A percentile compares a stretch with the other conserved stretches of the same genome.
phyloP scores from a whole-genome alignment of 2,329 filamentous ascomycete genomes.

The Ophiocordyceps camponoti-floridani region DNA sequence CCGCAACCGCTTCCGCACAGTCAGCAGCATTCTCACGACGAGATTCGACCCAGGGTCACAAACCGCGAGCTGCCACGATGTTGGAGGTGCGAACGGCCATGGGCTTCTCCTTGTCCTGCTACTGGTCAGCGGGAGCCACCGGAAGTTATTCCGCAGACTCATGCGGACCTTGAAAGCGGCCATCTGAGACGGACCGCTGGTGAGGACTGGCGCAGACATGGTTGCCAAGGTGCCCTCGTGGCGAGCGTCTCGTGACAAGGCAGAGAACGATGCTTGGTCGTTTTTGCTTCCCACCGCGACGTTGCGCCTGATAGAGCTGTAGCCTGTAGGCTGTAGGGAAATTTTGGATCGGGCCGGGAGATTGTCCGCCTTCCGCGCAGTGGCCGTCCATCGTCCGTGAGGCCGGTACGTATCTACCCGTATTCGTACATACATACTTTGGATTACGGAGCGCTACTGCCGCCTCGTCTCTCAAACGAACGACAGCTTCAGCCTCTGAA shows the following conservation, averaged over 20 bases:
- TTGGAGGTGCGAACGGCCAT: slow-evolving; percentile 91
- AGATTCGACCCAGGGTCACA: slow-evolving; percentile 5
- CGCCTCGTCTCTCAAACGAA: not conserved
- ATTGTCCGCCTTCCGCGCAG: slow-evolving; percentile 18
- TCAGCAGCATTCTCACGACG: not conserved
- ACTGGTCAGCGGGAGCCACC: slow-evolving; percentile 19
- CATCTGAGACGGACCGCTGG: slow-evolving; percentile 25
- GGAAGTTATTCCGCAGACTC: slow-evolving; percentile 8
- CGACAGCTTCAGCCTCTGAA: not conserved
- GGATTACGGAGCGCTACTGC: not conserved
- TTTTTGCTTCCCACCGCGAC: slow-evolving; percentile 16
- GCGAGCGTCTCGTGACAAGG: not conserved
- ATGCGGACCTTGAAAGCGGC: slow-evolving; percentile 36
- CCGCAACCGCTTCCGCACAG: slow-evolving; percentile 57
- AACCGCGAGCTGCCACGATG: slow-evolving; percentile 92
- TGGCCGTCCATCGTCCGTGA: not conserved
- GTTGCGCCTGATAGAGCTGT: slow-evolving; percentile 5
- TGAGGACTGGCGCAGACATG: slow-evolving; percentile 23
- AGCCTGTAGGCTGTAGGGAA: slow-evolving; percentile 18
- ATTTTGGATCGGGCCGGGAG: slow-evolving; percentile 21
- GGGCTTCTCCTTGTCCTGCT: slow-evolving; percentile 87
- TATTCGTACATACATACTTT: too few relatives aligned
- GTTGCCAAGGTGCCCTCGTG: slow-evolving; percentile 9
- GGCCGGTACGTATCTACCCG: too few relatives aligned
- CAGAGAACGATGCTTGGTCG: too few relatives aligned